These are phyloP conservation scores for Calonectria hawksworthii DNA, from an alignment of 2,329 filamentous ascomycete species.

Conservation along the genomic window DNA sequence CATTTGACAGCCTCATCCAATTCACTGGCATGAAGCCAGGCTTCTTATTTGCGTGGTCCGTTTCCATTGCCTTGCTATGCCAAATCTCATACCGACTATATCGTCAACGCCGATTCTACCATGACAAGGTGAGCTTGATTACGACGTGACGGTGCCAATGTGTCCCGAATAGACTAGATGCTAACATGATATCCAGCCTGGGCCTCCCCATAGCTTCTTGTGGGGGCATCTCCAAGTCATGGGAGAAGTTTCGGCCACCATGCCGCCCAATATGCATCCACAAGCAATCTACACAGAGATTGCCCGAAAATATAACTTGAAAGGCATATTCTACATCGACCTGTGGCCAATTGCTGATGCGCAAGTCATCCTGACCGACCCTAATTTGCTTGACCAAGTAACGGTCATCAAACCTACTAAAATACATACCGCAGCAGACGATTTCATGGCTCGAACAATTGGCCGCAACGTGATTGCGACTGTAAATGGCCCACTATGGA, in stretches of 20 bases:
- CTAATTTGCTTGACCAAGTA: conserved; percentile 22
- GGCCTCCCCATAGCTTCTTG: conserved; percentile 33
- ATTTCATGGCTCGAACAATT: conserved; percentile 8
- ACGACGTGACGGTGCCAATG: no score
- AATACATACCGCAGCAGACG: conserved; percentile 7
- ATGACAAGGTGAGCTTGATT: conserved; percentile 14
- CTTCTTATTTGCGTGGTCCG: no score
- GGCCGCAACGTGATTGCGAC: background rate
- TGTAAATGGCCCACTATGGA: conserved; percentile 16
- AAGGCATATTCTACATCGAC: conserved; percentile 31
- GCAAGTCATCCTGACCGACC: conserved; percentile 3
- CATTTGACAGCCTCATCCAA: no score
- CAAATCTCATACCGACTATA: background rate
- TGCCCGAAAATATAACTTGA: conserved; percentile 1
- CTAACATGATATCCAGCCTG: background rate
- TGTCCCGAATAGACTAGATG: background rate
- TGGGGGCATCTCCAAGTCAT: conserved; percentile 26
- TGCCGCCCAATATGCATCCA: conserved; percentile 30
- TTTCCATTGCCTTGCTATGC: background rate
- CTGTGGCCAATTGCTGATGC: conserved; percentile 27
- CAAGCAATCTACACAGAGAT: conserved; percentile 31
- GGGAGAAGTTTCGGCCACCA: conserved; percentile 1
- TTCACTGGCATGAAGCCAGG: no score
- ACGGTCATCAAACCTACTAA: background rate
- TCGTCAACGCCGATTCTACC: conserved; percentile 25